phyloP scores from a whole-genome alignment of 805 yeast species.

The Monosporozyma yasuniensis region DNA sequence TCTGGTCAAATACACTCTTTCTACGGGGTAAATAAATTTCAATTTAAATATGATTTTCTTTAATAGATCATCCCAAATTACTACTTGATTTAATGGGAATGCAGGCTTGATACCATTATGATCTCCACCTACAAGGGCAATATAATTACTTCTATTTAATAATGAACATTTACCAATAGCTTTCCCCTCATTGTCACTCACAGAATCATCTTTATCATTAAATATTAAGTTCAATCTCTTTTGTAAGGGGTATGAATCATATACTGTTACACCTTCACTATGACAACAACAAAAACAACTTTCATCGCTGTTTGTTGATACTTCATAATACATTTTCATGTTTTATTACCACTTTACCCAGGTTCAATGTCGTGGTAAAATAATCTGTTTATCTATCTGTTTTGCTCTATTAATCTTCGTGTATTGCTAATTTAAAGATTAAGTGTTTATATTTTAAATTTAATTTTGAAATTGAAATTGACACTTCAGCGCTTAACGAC shows the following conservation, averaged over 20 bases:
- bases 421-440: not conserved
- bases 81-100: constrained; percentile 67
- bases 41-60: constrained; percentile 60
- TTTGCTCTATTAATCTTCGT: not conserved
- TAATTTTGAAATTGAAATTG: not conserved
- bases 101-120: constrained; percentile 58
- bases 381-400: not conserved
- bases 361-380: no score
- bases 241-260: constrained; percentile 72
- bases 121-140: constrained; percentile 77
- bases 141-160: constrained; percentile 85
- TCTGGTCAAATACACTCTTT: constrained; percentile 66
- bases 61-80: constrained; percentile 89
- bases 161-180: constrained; percentile 74
- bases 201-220: not conserved
- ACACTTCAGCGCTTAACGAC: not conserved
- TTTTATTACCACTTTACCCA: no score
- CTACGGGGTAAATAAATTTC: constrained; percentile 68
- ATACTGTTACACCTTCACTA: constrained; percentile 75
- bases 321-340: constrained; percentile 37
- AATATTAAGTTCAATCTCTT: constrained; percentile 19
- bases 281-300: constrained; percentile 82
- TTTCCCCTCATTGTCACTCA: constrained; percentile 39
- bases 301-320: constrained; percentile 80
- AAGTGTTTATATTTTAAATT: not conserved